These are phyloP conservation scores for Suillus weaverae DNA, from an alignment of 768 basidiomycete species.

Conservation along the genomic window DNA sequence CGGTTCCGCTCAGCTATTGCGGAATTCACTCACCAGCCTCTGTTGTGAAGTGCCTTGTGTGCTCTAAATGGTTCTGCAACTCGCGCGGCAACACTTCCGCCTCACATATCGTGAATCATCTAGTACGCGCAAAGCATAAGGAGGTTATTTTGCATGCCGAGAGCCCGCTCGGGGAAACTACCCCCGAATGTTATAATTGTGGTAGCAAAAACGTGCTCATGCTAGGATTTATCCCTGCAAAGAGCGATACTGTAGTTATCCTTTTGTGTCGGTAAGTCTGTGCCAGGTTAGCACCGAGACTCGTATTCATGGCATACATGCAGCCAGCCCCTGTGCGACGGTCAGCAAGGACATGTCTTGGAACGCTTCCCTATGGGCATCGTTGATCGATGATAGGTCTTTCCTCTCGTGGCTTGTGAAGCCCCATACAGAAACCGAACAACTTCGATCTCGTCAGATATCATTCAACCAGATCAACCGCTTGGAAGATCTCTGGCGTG, in stretches of 20 bases:
- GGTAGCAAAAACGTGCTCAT: slow-evolving; percentile 99
- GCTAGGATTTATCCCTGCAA: slow-evolving; percentile 98
- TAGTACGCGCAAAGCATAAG: slow-evolving; percentile 98
- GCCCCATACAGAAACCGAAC: slow-evolving; percentile 93
- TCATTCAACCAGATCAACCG: slow-evolving; percentile 97
- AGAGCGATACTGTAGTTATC: slow-evolving; percentile 98
- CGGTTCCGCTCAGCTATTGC: slow-evolving; percentile 69
- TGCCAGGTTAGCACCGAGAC: neutral
- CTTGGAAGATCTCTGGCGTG: slow-evolving; percentile 96
- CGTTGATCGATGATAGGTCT: slow-evolving; percentile 96
- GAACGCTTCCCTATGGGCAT: slow-evolving; percentile 98
- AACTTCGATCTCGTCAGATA: slow-evolving; percentile 94
- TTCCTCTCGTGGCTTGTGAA: slow-evolving; percentile 99
- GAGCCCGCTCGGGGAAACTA: slow-evolving; percentile 93
- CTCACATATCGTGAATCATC: slow-evolving; percentile 98
- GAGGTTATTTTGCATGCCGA: slow-evolving; percentile 97
- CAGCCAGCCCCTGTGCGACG: slow-evolving; percentile 97
- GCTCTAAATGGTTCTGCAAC: slow-evolving; percentile 98
- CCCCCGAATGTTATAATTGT: slow-evolving; percentile 98
- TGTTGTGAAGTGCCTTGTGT: slow-evolving; percentile 92
- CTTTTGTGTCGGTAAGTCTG: slow-evolving; percentile 84
- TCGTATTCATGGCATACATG: slow-evolving; percentile 1
- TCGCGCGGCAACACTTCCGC: slow-evolving; percentile 97
- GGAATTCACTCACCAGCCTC: slow-evolving; percentile 97
- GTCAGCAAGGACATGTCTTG: slow-evolving; percentile 98